Conservation (phyloP, 345 rosid genomes). For the Sapria himalayana region DNA sequence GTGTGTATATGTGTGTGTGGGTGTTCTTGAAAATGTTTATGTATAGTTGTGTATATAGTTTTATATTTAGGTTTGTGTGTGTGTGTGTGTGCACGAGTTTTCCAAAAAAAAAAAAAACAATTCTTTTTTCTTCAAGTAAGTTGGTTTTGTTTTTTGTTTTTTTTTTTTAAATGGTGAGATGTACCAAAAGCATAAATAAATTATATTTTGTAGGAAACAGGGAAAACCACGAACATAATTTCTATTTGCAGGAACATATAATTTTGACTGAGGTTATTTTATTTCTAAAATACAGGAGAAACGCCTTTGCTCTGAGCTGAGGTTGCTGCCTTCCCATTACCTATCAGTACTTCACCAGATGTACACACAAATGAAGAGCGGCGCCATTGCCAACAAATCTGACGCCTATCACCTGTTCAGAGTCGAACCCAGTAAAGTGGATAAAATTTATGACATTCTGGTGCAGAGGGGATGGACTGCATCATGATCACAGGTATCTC, state of each 20-base stretch:
- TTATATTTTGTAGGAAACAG: too few species aligned
- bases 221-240: too few species aligned
- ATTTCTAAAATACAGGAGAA: slow-evolving; percentile 35
- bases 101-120: too few species aligned
- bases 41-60: too few species aligned
- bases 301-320: slow-evolving; percentile 41
- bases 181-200: too few species aligned
- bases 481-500: slow-evolving; percentile 15
- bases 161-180: background rate
- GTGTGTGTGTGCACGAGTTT: too few species aligned
- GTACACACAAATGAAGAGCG: slow-evolving; percentile 40
- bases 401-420: slow-evolving; percentile 67
- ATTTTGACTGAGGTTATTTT: background rate
- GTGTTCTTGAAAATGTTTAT: too few species aligned
- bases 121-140: too few species aligned
- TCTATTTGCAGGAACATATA: too few species aligned
- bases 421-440: slow-evolving; percentile 64
- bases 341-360: slow-evolving; percentile 54
- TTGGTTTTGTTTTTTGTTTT: background rate
- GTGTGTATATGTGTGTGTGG: too few species aligned
- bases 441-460: slow-evolving; percentile 64
- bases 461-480: slow-evolving; percentile 40
- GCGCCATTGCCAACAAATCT: slow-evolving; percentile 40
- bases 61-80: too few species aligned
- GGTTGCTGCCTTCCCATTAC: slow-evolving; percentile 69